These are phyloP conservation scores for Sphagnum magellanicum DNA, from an alignment of 228 moss, liverwort and hornwort species.

Conservation along the genomic window DNA sequence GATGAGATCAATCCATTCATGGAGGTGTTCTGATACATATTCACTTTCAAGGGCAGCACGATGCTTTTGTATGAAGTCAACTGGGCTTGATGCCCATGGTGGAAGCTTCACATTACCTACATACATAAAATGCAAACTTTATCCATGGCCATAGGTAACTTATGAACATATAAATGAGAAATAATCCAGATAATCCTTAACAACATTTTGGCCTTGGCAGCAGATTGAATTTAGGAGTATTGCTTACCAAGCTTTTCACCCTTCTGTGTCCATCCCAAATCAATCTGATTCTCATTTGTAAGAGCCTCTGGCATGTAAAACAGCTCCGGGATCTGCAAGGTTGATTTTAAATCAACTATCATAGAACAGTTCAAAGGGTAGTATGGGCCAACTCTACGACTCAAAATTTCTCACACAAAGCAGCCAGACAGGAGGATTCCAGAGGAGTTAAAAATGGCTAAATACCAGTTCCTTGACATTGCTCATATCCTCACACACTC, in stretches of 20 bases:
- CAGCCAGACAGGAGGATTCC: no score
- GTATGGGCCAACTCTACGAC: no score
- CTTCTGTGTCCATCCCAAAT: constrained; percentile 73
- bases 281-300: constrained; percentile 55
- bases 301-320: constrained; percentile 85
- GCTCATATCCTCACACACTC: constrained; percentile 84
- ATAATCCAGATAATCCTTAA: no score
- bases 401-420: no score
- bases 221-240: no score
- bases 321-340: constrained; percentile 66
- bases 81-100: constrained; percentile 75
- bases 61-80: constrained; percentile 80
- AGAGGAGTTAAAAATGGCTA: no score
- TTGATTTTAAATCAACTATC: no score
- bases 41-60: constrained; percentile 86
- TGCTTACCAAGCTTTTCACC: constrained; percentile 70
- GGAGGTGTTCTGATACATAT: constrained; percentile 77
- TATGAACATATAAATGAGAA: no score
- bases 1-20: constrained; percentile 89
- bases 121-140: background rate
- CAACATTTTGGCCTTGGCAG: no score
- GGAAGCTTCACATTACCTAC: constrained; percentile 83
- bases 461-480: constrained; percentile 88
- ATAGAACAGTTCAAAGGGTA: no score
- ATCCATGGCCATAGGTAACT: no score